phyloP scores from a whole-genome alignment of 306 rosid species.

The Cucumis sativus region DNA sequence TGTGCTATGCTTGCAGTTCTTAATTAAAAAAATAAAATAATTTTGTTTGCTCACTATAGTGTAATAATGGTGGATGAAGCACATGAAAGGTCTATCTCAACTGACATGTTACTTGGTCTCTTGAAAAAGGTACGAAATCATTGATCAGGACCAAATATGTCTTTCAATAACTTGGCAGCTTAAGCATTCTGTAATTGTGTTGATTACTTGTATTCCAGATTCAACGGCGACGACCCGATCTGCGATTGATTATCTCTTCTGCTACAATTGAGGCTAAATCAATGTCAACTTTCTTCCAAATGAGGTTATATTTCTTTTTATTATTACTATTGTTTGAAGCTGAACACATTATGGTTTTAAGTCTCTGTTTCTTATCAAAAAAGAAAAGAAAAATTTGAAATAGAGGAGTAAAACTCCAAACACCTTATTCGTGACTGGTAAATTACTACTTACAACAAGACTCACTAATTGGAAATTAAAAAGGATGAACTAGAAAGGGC shows the following conservation, averaged over 20 bases:
- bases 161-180: not conserved
- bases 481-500: not conserved
- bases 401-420: not conserved
- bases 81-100: constrained; percentile 93
- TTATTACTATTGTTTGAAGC: not conserved
- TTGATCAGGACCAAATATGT: not conserved
- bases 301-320: constrained; percentile 36
- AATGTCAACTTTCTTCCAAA: constrained; percentile 60
- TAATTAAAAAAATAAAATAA: not conserved
- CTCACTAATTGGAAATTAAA: not conserved
- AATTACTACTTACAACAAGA: not conserved
- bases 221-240: constrained; percentile 73
- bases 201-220: constrained; percentile 36
- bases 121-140: constrained; percentile 59
- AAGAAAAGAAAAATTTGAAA: no score
- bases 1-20: not conserved
- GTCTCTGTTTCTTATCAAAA: no score
- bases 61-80: constrained; percentile 93
- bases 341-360: not conserved
- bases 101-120: constrained; percentile 85
- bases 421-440: not conserved
- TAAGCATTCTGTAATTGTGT: not conserved
- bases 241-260: constrained; percentile 78
- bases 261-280: constrained; percentile 94
- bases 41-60: constrained; percentile 27